phyloP scores from a whole-genome alignment of 768 basidiomycete genomes.

The Albatrellus ellisii region DNA sequence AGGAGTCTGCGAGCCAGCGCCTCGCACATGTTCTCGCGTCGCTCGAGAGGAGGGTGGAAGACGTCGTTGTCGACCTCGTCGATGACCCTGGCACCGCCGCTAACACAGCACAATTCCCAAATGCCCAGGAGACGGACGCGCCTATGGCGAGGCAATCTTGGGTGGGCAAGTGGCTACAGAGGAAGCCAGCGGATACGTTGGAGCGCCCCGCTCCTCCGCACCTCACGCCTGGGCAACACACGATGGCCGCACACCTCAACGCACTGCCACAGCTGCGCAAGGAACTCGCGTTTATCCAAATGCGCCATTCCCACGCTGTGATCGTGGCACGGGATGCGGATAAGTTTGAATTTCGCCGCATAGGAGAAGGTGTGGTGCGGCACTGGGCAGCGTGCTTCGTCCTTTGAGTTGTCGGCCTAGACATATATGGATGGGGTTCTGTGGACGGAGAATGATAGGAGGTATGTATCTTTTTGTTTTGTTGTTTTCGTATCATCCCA shows the following conservation, averaged over 20 bases:
- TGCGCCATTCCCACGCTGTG: constrained; percentile 55
- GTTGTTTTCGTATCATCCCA: not conserved
- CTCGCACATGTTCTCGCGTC: constrained; percentile 42
- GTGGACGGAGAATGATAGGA: not conserved
- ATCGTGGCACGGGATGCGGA: constrained; percentile 60
- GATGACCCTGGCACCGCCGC: constrained; percentile 24
- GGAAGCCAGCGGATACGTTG: not conserved
- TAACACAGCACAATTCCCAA: too few relatives aligned
- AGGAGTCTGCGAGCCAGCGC: constrained; percentile 31
- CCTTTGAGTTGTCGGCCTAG: constrained; percentile 17
- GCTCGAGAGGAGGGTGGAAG: constrained; percentile 50
- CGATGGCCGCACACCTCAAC: constrained; percentile 49
- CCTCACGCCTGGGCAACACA: constrained; percentile 42
- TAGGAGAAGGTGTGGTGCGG: constrained; percentile 51
- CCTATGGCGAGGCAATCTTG: too few relatives aligned
- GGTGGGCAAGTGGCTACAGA: not conserved
- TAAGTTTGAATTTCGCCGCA: constrained; percentile 39
- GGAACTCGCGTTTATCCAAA: constrained; percentile 50
- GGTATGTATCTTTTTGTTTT: not conserved
- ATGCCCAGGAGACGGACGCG: too few relatives aligned
- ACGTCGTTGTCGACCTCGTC: constrained; percentile 45
- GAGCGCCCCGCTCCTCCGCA: constrained; percentile 17
- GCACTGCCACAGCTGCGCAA: constrained; percentile 56
- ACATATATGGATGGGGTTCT: not conserved
- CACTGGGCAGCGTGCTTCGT: constrained; percentile 62